These are phyloP conservation scores for Epichloe glyceriae DNA, from an alignment of 2,329 filamentous ascomycete genomes.

Conservation along the genomic window DNA sequence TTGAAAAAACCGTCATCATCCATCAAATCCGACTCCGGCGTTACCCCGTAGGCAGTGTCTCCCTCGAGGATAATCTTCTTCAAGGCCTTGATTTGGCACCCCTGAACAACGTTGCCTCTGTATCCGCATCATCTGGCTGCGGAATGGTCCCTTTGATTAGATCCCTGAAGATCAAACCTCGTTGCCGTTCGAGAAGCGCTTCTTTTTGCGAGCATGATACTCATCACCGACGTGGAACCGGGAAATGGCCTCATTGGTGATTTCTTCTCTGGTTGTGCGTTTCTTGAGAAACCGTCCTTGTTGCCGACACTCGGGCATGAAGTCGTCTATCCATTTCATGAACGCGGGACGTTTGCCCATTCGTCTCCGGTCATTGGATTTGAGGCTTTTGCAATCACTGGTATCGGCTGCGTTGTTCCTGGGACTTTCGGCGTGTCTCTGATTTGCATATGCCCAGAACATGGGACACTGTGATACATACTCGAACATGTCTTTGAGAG, in stretches of 20 bases:
- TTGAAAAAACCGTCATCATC: constrained; percentile 30
- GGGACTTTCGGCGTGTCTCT: neutral
- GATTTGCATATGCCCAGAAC: constrained; percentile 32
- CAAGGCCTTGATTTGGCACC: constrained; percentile 25
- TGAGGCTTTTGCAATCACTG: constrained; percentile 26
- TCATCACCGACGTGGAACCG: constrained; percentile 32
- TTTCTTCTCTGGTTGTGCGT: constrained; percentile 25
- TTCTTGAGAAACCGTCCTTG: constrained; percentile 21
- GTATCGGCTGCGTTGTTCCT: constrained; percentile 2
- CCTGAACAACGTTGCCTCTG: neutral
- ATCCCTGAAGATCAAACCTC: constrained; percentile 29
- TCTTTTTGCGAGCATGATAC: constrained; percentile 27
- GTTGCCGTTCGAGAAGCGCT: constrained; percentile 29
- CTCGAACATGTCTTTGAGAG: constrained; percentile 43
- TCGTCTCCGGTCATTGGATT: constrained; percentile 43
- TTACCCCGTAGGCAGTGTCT: constrained; percentile 25
- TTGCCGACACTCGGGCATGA: constrained; percentile 38
- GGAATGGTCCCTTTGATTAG: constrained; percentile 28
- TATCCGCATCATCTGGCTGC: constrained; percentile 8
- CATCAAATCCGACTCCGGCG: constrained; percentile 15
- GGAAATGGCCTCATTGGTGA: constrained; percentile 40
- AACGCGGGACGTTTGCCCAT: constrained; percentile 44
- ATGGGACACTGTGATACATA: constrained; percentile 47
- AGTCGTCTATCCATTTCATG: constrained; percentile 48
- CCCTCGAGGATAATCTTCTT: constrained; percentile 36